A percentile compares a stretch with the other conserved stretches of the same genome.
phyloP scores from a whole-genome alignment of 768 basidiomycete species.

The Amanita jacksonii region DNA sequence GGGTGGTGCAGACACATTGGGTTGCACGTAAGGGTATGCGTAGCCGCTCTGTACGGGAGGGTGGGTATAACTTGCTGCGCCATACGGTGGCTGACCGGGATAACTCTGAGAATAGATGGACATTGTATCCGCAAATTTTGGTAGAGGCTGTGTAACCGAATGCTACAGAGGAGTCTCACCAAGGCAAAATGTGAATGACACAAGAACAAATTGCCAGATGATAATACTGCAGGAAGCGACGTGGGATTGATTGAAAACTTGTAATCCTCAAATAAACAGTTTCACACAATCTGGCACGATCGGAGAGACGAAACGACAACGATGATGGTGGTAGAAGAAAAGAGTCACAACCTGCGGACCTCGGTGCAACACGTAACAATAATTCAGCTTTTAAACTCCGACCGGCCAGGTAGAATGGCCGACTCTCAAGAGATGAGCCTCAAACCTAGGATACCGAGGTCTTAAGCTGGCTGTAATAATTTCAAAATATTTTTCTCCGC shows the following conservation, averaged over 20 bases:
- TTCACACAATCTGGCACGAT: slow-evolving; percentile 41
- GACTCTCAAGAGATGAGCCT: too few relatives aligned
- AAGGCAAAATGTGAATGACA: slow-evolving; percentile 4
- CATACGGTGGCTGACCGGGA: slow-evolving; percentile 50
- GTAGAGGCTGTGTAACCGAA: slow-evolving; percentile 5
- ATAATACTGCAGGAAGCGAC: slow-evolving; percentile 14
- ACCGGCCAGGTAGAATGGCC: not conserved
- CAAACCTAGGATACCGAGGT: too few relatives aligned
- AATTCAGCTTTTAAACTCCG: slow-evolving; percentile 25
- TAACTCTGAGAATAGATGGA: slow-evolving; percentile 56
- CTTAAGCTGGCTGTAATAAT: too few relatives aligned
- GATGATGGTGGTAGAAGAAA: slow-evolving; percentile 29
- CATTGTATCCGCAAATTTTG: slow-evolving; percentile 33
- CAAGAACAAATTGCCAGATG: slow-evolving; percentile 18
- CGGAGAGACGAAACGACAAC: slow-evolving; percentile 27
- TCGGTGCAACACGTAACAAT: slow-evolving; percentile 13
- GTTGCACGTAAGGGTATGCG: slow-evolving; percentile 31
- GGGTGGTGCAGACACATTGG: slow-evolving; percentile 27
- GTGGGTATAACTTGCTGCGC: slow-evolving; percentile 36
- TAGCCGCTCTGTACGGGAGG: slow-evolving; percentile 30
- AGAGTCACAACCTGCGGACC: slow-evolving; percentile 11
- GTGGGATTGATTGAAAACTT: slow-evolving; percentile 16
- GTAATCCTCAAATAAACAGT: slow-evolving; percentile 27
- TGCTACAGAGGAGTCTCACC: slow-evolving; percentile 6
- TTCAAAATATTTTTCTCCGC: too few relatives aligned